phyloP scores from a whole-genome alignment of 257 asterid genomes.

The Solanum clarkiae region DNA sequence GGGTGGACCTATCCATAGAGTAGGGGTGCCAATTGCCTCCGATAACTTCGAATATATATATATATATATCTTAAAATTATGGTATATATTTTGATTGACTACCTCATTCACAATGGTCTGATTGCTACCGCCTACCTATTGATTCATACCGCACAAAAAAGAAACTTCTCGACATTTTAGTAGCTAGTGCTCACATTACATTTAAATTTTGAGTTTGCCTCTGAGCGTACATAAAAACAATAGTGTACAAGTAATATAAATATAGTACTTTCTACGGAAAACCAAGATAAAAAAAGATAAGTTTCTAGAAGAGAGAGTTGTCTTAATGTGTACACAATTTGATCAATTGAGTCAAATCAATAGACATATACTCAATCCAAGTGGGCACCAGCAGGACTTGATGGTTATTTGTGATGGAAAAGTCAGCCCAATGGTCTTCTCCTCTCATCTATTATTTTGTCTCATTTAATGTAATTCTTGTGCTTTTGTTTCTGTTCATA shows the following conservation, averaged over 20 bases:
- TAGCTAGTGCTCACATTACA: no score
- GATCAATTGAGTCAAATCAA: neutral
- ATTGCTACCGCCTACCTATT: no score
- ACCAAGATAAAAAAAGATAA: neutral
- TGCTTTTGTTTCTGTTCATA: neutral
- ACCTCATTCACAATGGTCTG: no score
- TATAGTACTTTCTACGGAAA: neutral
- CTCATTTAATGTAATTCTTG: neutral
- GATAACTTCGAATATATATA: no score
- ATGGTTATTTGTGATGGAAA: neutral
- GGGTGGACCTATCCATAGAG: no score
- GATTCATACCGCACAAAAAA: no score
- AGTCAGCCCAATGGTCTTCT: neutral
- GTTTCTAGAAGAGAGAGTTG: neutral
- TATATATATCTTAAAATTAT: no score
- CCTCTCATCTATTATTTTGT: neutral
- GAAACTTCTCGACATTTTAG: no score
- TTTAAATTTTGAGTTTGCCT: neutral
- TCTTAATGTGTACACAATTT: neutral
- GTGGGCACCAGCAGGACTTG: neutral
- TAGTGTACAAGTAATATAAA: neutral
- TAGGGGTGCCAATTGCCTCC: no score
- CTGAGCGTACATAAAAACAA: neutral
- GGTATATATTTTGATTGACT: no score
- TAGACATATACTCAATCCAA: neutral